Evolutionary conservation across 495 filamentous ascomycete genomes (phyloP), one percentile per base, ranked within the genome.

Genomic region (Bryoglossum gracile): DNA sequence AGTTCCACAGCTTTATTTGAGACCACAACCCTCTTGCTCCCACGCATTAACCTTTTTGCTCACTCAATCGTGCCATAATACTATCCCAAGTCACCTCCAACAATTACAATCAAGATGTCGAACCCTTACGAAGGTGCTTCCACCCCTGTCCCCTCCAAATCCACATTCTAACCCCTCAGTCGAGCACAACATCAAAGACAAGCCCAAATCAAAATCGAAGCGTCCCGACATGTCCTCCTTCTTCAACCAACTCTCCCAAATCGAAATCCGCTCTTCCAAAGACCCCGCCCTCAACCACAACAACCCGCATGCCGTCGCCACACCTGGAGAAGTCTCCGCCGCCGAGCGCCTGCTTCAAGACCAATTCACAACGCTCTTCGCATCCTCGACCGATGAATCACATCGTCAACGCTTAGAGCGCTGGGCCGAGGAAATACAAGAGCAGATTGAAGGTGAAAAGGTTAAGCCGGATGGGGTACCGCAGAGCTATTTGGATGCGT

Each of bases 221-320:
- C 86, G 86, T 38, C 80, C 88, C 30, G 87, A 94, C 68, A 84
- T 95, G 67, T 83, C 84, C 38, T 86, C 83, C 64, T 96, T 97
- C 78, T 89, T 84, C 71, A 71, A 82, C 35, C 81, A 83, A 40
- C 81, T 94, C 42, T 69, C 73, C 57, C 76, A 83, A 56, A 78
- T 86, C 51, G 68, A 71, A 48, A 75, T 70, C 14, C n/a, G n/a
- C n/a, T 63, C 72, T 11, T 65, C 68, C 51, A 62, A 43, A 57
- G 65, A 30, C 59, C 62, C 41, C 41, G 16, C 47, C 63, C 72
- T 39, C 58, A 71, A 43, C 3, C 63, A 72, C 49, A 59, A 67
- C 53, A 84, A 83, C 62, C 72, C 71, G 8, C 79, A 84, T 68
- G 77, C 83, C 2, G 68, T 78, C 2, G 82, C 89, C 1, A 82